Conservation (phyloP, 352 stramenopile species). For the Stramenopiles sp. region DNA sequence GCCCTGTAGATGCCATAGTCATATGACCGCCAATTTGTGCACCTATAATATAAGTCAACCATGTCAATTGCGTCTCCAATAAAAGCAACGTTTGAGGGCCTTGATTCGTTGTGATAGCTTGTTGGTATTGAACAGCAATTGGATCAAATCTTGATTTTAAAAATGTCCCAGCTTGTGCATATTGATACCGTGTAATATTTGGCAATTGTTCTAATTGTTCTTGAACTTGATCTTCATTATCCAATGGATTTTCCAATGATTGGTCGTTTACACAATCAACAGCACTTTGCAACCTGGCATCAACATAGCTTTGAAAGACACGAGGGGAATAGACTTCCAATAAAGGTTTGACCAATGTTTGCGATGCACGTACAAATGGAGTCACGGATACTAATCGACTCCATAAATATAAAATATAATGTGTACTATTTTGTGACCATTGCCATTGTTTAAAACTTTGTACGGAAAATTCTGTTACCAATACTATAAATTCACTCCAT, state of each 20-base stretch:
- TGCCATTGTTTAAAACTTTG: conserved; percentile 76
- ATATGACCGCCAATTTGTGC: conserved; percentile 78
- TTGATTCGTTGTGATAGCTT: conserved; percentile 37
- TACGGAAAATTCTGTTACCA: conserved; percentile 83
- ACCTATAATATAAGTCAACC: conserved; percentile 87
- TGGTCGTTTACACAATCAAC: conserved; percentile 48
- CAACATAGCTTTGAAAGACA: not conserved
- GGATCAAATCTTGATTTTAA: conserved; percentile 80
- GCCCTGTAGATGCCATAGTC: conserved; percentile 66
- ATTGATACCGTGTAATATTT: conserved; percentile 89
- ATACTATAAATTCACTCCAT: conserved; percentile 89
- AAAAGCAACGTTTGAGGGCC: conserved; percentile 36
- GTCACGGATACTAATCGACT: conserved; percentile 78
- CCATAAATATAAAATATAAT: conserved; percentile 91
- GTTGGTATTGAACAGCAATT: conserved; percentile 71
- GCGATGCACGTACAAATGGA: conserved; percentile 65
- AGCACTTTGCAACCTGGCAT: not conserved
- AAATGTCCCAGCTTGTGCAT: conserved; percentile 68
- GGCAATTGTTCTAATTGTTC: conserved; percentile 89
- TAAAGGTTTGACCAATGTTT: not conserved
- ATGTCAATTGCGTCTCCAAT: conserved; percentile 86
- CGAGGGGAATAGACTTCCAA: not conserved
- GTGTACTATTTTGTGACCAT: conserved; percentile 73
- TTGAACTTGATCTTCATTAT: conserved; percentile 82
- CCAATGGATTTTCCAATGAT: conserved; percentile 78